phyloP scores from a whole-genome alignment of 2,329 filamentous ascomycete genomes.

The Colletotrichum camelliae region DNA sequence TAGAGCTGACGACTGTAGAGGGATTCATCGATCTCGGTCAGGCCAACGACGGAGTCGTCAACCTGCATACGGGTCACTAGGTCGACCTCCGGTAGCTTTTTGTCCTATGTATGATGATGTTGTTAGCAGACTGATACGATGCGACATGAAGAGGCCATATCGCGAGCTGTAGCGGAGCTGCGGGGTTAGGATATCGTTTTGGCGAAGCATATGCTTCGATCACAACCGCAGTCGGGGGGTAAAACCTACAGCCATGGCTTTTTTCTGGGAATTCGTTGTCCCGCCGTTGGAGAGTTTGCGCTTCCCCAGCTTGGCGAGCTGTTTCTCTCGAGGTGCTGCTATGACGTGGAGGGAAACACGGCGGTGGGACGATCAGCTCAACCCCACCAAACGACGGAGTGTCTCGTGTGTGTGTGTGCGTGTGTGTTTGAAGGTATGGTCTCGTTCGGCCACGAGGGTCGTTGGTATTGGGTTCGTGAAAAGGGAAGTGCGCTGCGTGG shows the following conservation, averaged over 20 bases:
- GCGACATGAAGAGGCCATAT: not conserved
- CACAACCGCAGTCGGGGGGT: not conserved
- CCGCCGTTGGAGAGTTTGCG: constrained; percentile 70
- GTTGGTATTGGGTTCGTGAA: constrained; percentile 18
- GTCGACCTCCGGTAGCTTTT: constrained; percentile 63
- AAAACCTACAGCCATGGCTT: constrained; percentile 64
- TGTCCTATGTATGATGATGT: constrained; percentile 41
- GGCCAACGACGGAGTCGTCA: constrained; percentile 62
- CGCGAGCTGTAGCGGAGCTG: not conserved
- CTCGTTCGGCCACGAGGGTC: not conserved
- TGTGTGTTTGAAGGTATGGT: not conserved
- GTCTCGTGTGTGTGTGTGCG: not conserved
- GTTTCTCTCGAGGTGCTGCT: not conserved
- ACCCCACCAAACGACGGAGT: constrained; percentile 35
- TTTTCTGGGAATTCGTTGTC: constrained; percentile 60
- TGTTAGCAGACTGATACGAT: constrained; percentile 17
- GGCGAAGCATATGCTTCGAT: not conserved
- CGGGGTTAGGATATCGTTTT: not conserved
- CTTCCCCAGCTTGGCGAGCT: constrained; percentile 65
- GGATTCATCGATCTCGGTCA: constrained; percentile 72
- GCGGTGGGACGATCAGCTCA: constrained; percentile 32
- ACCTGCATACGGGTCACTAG: constrained; percentile 70
- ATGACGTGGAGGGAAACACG: constrained; percentile 24
- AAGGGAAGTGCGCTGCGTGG: constrained; percentile 27
- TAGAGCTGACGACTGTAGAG: constrained; percentile 79